A percentile compares a stretch with the other conserved stretches of the same genome.
phyloP scores from a whole-genome alignment of 208 protist genomes.

The Leishmania braziliensis region DNA sequence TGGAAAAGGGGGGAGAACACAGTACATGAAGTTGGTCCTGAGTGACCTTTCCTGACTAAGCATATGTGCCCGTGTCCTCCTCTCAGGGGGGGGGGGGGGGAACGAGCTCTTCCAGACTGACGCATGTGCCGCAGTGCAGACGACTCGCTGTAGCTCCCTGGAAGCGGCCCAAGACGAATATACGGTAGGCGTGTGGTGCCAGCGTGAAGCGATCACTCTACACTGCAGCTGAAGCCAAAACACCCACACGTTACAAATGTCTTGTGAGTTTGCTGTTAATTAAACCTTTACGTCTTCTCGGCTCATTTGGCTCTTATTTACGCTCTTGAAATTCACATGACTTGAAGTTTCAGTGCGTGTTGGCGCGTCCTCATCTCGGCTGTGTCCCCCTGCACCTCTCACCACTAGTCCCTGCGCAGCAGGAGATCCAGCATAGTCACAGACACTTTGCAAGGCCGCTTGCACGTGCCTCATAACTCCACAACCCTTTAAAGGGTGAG shows the following conservation, averaged over 20 bases:
- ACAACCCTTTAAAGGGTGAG: background rate
- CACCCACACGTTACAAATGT: no score
- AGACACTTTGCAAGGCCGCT: background rate
- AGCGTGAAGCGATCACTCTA: no score
- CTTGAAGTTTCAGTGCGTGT: no score
- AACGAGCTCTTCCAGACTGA: background rate
- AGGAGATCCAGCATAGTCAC: background rate
- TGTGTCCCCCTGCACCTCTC: background rate
- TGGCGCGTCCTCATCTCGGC: background rate
- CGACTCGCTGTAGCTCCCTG: background rate
- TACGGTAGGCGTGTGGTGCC: no score
- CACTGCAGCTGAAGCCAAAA: no score
- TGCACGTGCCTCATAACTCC: background rate
- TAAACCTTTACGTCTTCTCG: no score
- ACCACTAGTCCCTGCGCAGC: background rate
- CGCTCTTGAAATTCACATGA: no score
- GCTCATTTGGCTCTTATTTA: no score
- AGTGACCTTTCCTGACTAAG: background rate
- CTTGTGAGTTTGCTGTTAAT: no score
- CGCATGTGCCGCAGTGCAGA: background rate
- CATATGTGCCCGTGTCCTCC: background rate
- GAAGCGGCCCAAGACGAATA: no score
- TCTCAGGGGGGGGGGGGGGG: background rate
- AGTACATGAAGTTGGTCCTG: background rate
- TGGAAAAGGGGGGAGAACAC: background rate